These are phyloP conservation scores for Hirsutella rhossiliensis DNA, from an alignment of 2,329 filamentous ascomycete species.

Conservation along the genomic window DNA sequence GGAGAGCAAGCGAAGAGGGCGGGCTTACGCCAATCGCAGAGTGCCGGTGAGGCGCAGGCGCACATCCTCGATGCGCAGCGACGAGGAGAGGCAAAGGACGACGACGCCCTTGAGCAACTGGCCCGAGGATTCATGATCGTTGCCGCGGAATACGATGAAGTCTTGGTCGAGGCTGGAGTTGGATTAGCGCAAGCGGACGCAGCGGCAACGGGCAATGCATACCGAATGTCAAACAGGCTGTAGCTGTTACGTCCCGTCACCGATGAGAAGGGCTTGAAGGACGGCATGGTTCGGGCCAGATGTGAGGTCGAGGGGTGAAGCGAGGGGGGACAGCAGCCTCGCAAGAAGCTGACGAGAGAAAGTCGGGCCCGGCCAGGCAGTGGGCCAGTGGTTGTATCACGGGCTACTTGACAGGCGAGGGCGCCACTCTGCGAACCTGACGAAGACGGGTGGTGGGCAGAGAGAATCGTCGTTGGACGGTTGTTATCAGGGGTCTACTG, in stretches of 20 bases:
- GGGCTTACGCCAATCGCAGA: slow-evolving; percentile 50
- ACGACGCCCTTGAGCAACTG: slow-evolving; percentile 63
- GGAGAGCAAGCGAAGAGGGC: neutral
- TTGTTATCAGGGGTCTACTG: too few species aligned
- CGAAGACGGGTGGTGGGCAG: neutral
- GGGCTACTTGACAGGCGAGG: neutral
- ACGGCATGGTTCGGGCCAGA: slow-evolving; percentile 44
- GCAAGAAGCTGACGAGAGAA: neutral
- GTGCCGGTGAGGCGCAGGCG: slow-evolving; percentile 60
- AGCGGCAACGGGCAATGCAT: slow-evolving; percentile 3
- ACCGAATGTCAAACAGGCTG: slow-evolving; percentile 48
- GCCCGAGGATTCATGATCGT: slow-evolving; percentile 62
- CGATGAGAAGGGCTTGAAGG: slow-evolving; percentile 42
- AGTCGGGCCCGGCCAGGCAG: neutral
- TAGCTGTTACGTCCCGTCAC: slow-evolving; percentile 38
- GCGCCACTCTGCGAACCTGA: neutral
- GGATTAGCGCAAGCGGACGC: neutral
- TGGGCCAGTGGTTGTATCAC: neutral
- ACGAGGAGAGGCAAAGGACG: slow-evolving; percentile 58
- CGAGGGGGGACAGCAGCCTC: neutral
- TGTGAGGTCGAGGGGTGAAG: slow-evolving; percentile 7
- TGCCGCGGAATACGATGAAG: slow-evolving; percentile 67
- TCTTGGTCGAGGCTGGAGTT: slow-evolving; percentile 60
- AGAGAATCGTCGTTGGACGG: neutral
- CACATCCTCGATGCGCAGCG: slow-evolving; percentile 61